phyloP scores from a whole-genome alignment of 2,329 filamentous ascomycete species.

The Talaromyces atroroseus region DNA sequence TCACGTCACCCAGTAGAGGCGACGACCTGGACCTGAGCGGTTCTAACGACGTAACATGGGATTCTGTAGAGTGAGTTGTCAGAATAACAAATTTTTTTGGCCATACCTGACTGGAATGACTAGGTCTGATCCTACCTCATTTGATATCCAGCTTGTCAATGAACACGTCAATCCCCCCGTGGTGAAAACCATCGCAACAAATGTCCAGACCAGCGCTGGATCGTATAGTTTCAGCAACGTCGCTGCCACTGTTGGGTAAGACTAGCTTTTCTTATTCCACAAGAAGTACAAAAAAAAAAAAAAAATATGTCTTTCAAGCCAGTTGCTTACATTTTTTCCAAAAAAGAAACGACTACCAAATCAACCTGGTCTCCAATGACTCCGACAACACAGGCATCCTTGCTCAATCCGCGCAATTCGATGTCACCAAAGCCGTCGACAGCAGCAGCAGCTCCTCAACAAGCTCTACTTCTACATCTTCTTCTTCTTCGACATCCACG shows the following conservation, averaged over 20 bases:
- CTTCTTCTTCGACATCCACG: conserved; percentile 13
- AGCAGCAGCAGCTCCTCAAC: conserved; percentile 15
- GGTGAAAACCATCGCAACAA: conserved; percentile 27
- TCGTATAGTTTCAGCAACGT: conserved; percentile 34
- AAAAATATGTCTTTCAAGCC: no score
- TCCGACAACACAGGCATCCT: conserved; percentile 35
- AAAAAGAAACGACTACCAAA: conserved; percentile 34
- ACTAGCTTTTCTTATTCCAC: not conserved
- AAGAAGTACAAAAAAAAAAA: not conserved
- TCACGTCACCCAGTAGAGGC: conserved; percentile 30
- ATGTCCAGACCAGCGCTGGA: conserved; percentile 31
- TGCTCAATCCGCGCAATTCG: conserved; percentile 36
- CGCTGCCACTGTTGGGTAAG: conserved; percentile 1
- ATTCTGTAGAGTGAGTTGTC: conserved; percentile 27
- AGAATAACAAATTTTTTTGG: not conserved
- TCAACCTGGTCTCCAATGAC: conserved; percentile 36
- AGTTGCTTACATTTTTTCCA: no score
- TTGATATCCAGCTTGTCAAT: conserved; percentile 41
- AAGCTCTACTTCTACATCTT: conserved; percentile 17
- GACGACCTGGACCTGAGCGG: conserved; percentile 33
- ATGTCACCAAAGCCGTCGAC: conserved; percentile 16
- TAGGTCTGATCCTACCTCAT: conserved; percentile 36
- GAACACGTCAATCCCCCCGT: conserved; percentile 31
- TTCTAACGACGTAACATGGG: conserved; percentile 36
- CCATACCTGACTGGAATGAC: not conserved